These are phyloP conservation scores for Pythium biforme DNA, from an alignment of 352 stramenopile genomes.

Conservation along the genomic window DNA sequence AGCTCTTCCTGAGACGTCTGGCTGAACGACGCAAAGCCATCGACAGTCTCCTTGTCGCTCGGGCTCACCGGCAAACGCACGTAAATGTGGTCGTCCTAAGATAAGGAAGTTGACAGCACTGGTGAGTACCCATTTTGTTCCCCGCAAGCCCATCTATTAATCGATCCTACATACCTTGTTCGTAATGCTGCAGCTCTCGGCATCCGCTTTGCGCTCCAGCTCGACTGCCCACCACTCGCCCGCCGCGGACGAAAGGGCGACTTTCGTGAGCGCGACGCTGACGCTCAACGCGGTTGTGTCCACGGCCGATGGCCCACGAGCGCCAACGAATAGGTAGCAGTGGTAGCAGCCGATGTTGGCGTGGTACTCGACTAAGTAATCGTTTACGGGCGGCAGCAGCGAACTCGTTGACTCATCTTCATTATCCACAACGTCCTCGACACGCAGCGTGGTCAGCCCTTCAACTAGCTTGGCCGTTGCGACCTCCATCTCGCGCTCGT, in stretches of 20 bases:
- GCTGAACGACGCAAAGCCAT: conserved; percentile 60
- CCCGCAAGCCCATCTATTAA: no score
- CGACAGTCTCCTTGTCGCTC: conserved; percentile 47
- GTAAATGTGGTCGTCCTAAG: conserved; percentile 63
- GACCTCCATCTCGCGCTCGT: conserved; percentile 36
- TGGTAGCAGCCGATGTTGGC: conserved; percentile 84
- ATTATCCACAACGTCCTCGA: conserved; percentile 9
- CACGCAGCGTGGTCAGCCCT: conserved; percentile 26
- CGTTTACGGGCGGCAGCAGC: conserved; percentile 15
- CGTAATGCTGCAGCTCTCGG: conserved; percentile 35
- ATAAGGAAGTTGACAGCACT: no score
- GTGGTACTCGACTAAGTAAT: conserved; percentile 70
- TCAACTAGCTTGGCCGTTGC: conserved; percentile 28
- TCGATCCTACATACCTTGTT: conserved; percentile 31
- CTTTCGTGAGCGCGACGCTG: conserved; percentile 39
- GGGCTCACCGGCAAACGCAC: conserved; percentile 52
- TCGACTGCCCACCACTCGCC: conserved; percentile 44
- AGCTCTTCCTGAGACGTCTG: conserved; percentile 47
- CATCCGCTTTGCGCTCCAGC: conserved; percentile 55
- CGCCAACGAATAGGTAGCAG: conserved; percentile 48
- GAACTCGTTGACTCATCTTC: neutral
- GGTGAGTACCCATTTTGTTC: no score
- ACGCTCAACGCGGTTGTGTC: conserved; percentile 33
- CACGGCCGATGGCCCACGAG: conserved; percentile 11
- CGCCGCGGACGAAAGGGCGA: conserved; percentile 19